These are phyloP conservation scores for Entomortierella chlamydospora DNA, from an alignment of 192 early-diverging fungal species.

Conservation along the genomic window DNA sequence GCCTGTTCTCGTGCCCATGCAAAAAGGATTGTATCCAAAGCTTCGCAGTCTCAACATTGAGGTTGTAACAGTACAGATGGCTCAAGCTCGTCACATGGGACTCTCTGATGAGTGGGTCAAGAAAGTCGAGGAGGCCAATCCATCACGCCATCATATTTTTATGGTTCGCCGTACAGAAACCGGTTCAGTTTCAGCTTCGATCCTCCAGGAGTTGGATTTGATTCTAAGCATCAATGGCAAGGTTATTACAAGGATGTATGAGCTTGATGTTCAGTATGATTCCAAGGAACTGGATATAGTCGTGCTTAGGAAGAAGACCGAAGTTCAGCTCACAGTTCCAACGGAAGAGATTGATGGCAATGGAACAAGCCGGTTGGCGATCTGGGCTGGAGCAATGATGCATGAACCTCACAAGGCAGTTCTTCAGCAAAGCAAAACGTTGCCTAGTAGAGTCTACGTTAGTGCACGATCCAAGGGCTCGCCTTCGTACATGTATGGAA, in stretches of 20 bases:
- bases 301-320: slow-evolving; percentile 78
- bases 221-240: slow-evolving; percentile 78
- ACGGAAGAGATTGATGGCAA: slow-evolving; percentile 68
- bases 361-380: slow-evolving; percentile 76
- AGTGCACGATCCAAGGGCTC: slow-evolving; percentile 66
- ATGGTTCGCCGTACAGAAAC: slow-evolving; percentile 69
- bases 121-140: slow-evolving; percentile 65
- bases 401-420: slow-evolving; percentile 80
- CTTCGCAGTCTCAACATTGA: slow-evolving; percentile 73
- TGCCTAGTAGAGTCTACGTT: slow-evolving; percentile 76
- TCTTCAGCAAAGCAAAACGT: slow-evolving; percentile 70
- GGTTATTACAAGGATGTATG: slow-evolving; percentile 68
- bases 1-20: slow-evolving; percentile 65
- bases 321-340: slow-evolving; percentile 77
- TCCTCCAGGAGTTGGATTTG: slow-evolving; percentile 73
- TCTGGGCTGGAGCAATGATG: slow-evolving; percentile 88
- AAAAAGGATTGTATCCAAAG: slow-evolving; percentile 61
- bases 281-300: slow-evolving; percentile 66
- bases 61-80: slow-evolving; percentile 66
- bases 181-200: slow-evolving; percentile 65
- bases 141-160: slow-evolving; percentile 68
- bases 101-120: slow-evolving; percentile 68
- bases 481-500: slow-evolving; percentile 73
- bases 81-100: slow-evolving; percentile 69
- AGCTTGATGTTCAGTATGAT: slow-evolving; percentile 72